phyloP scores from a whole-genome alignment of 495 filamentous ascomycete genomes.

The Aspergillus avenaceus region DNA sequence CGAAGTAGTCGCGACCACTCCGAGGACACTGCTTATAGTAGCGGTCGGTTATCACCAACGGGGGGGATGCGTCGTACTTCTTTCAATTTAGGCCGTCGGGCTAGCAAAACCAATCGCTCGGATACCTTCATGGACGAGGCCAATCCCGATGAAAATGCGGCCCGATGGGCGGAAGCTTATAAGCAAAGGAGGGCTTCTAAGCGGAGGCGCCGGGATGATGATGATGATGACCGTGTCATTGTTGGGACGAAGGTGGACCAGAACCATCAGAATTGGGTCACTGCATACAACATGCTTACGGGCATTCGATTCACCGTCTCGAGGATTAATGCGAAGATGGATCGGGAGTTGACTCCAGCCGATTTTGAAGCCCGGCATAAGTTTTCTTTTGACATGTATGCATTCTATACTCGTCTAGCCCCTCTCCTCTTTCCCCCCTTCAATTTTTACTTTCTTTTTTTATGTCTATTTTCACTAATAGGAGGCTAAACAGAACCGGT shows the following conservation, averaged over 20 bases:
- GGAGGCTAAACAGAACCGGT: conserved; percentile 60
- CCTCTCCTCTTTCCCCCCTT: background rate
- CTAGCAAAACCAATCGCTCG: conserved; percentile 79
- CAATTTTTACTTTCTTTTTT: background rate
- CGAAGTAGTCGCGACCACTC: conserved; percentile 53
- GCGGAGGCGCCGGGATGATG: conserved; percentile 75
- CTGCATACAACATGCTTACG: conserved; percentile 99
- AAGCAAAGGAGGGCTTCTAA: conserved; percentile 84
- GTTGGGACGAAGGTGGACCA: conserved; percentile 99
- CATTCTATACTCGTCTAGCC: no score
- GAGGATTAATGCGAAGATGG: conserved; percentile 93
- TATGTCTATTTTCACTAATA: conserved; percentile 11
- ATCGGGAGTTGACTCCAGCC: conserved; percentile 77
- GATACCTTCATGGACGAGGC: conserved; percentile 80
- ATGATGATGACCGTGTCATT: conserved; percentile 88
- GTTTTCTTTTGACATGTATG: conserved; percentile 96
- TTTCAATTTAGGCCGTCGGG: conserved; percentile 69
- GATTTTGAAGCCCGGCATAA: conserved; percentile 94
- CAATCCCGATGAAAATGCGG: conserved; percentile 81
- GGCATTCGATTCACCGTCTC: conserved; percentile 97
- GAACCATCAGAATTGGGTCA: conserved; percentile 96
- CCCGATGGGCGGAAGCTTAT: conserved; percentile 88
- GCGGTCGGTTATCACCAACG: conserved; percentile 83
- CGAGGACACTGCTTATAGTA: conserved; percentile 64
- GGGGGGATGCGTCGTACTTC: conserved; percentile 69